phyloP scores from a whole-genome alignment of 805 yeast genomes.

The Myxozyma geophila region DNA sequence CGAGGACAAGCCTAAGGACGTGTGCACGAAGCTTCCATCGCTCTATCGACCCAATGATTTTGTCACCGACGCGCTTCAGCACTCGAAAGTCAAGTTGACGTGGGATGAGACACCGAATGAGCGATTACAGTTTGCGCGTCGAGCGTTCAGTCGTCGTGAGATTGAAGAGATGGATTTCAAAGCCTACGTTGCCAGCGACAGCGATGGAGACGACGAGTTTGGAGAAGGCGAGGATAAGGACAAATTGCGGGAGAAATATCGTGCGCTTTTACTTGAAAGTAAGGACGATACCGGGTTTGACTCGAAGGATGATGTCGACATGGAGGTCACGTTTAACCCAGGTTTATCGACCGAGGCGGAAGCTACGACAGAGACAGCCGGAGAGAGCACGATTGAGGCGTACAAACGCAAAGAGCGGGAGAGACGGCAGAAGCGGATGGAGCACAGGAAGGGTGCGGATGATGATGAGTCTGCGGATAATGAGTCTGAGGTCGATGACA shows the following conservation, averaged over 20 bases:
- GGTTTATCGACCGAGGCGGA: conserved; percentile 60
- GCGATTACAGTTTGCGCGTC: conserved; percentile 72
- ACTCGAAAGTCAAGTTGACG: conserved; percentile 91
- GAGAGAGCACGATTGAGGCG: conserved; percentile 77
- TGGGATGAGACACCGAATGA: conserved; percentile 99
- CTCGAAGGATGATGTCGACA: conserved; percentile 73
- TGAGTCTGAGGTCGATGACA: conserved; percentile 40
- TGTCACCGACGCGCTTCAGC: conserved; percentile 94
- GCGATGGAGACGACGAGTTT: conserved; percentile 58
- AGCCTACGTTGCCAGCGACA: conserved; percentile 82
- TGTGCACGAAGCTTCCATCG: conserved; percentile 71
- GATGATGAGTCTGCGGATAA: conserved; percentile 45
- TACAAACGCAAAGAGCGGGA: conserved; percentile 89
- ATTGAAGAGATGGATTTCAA: conserved; percentile 68
- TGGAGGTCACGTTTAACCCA: conserved; percentile 96
- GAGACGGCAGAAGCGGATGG: conserved; percentile 77
- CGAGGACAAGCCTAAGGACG: conserved; percentile 75
- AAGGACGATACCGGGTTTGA: conserved; percentile 38
- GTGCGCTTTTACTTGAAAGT: conserved; percentile 52
- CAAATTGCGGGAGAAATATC: conserved; percentile 61
- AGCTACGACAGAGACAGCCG: conserved; percentile 48
- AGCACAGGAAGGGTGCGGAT: conserved; percentile 50
- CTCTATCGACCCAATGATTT: conserved; percentile 80
- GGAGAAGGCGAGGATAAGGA: conserved; percentile 44
- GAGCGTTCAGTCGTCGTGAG: conserved; percentile 86